These are phyloP conservation scores for Schizophyllum amplum DNA, from an alignment of 1,284 basidiomycete genomes.

Conservation along the genomic window DNA sequence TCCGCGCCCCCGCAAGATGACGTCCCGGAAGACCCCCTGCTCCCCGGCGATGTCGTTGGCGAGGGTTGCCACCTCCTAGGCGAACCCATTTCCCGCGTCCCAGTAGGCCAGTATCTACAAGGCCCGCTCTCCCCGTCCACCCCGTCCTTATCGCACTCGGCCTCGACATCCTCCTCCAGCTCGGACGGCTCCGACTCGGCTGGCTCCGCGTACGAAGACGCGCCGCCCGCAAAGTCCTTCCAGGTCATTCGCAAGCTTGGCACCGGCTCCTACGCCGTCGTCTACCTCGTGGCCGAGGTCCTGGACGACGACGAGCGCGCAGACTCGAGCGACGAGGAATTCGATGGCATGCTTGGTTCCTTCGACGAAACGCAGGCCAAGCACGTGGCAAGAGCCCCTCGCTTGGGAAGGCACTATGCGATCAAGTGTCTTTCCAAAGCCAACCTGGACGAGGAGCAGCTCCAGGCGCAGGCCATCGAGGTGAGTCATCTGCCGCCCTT, in stretches of 20 bases:
- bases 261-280: slow-evolving; percentile 86
- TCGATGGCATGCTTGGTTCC: slow-evolving; percentile 47
- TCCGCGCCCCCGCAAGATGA: slow-evolving; percentile 26
- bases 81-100: slow-evolving; percentile 50
- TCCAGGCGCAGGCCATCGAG: slow-evolving; percentile 85
- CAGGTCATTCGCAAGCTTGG: slow-evolving; percentile 82
- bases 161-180: slow-evolving; percentile 16
- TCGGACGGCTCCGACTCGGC: slow-evolving; percentile 17
- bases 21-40: slow-evolving; percentile 55
- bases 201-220: slow-evolving; percentile 11
- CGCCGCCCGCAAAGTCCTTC: slow-evolving; percentile 55
- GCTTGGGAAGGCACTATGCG: slow-evolving; percentile 76
- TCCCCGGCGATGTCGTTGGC: slow-evolving; percentile 62
- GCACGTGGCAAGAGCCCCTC: slow-evolving; percentile 14
- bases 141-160: background rate
- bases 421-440: slow-evolving; percentile 95
- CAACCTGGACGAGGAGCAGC: slow-evolving; percentile 80
- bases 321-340: slow-evolving; percentile 47
- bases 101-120: slow-evolving; percentile 19
- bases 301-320: slow-evolving; percentile 39
- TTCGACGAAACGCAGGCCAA: slow-evolving; percentile 45
- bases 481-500: slow-evolving; percentile 29
- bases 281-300: slow-evolving; percentile 88
- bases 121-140: background rate
- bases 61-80: slow-evolving; percentile 56